phyloP scores from a whole-genome alignment of 768 basidiomycete species.

The Cyclocybe aegerita region DNA sequence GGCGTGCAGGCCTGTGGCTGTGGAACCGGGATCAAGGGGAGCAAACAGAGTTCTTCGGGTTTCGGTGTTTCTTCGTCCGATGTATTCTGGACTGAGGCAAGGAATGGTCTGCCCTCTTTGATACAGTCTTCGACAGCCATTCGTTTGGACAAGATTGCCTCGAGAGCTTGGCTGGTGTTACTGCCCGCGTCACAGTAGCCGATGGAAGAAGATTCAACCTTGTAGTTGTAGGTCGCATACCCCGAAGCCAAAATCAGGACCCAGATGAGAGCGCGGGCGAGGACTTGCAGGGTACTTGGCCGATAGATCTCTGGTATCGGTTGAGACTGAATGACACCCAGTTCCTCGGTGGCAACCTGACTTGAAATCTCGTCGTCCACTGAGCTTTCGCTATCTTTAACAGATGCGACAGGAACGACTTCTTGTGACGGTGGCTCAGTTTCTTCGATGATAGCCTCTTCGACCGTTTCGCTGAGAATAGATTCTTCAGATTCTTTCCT shows the following conservation, averaged over 20 bases:
- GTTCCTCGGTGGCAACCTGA: slow-evolving; percentile 35
- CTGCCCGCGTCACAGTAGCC: slow-evolving; percentile 75
- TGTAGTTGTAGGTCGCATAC: slow-evolving; percentile 48
- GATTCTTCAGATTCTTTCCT: background rate
- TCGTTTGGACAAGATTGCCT: slow-evolving; percentile 42
- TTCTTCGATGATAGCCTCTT: background rate
- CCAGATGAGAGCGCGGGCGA: slow-evolving; percentile 44
- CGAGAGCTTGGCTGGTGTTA: slow-evolving; percentile 57
- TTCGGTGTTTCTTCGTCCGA: slow-evolving; percentile 24
- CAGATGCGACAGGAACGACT: background rate
- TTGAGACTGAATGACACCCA: slow-evolving; percentile 13
- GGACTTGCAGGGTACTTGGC: slow-evolving; percentile 20
- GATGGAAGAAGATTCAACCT: slow-evolving; percentile 64
- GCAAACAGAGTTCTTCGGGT: slow-evolving; percentile 46
- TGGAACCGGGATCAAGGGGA: slow-evolving; percentile 52
- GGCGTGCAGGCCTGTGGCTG: slow-evolving; percentile 67
- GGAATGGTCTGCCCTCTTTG: slow-evolving; percentile 41
- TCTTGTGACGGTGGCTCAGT: background rate
- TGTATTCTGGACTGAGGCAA: slow-evolving; percentile 31
- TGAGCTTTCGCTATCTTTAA: slow-evolving; percentile 10
- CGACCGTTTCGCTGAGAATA: background rate
- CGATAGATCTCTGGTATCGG: slow-evolving; percentile 1
- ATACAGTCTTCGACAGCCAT: slow-evolving; percentile 56
- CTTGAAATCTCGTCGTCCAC: slow-evolving; percentile 28
- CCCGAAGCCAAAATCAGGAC: slow-evolving; percentile 32